These are phyloP conservation scores for Pseudocercospora ulei DNA, from an alignment of 2,329 filamentous ascomycete species.

Conservation along the genomic window DNA sequence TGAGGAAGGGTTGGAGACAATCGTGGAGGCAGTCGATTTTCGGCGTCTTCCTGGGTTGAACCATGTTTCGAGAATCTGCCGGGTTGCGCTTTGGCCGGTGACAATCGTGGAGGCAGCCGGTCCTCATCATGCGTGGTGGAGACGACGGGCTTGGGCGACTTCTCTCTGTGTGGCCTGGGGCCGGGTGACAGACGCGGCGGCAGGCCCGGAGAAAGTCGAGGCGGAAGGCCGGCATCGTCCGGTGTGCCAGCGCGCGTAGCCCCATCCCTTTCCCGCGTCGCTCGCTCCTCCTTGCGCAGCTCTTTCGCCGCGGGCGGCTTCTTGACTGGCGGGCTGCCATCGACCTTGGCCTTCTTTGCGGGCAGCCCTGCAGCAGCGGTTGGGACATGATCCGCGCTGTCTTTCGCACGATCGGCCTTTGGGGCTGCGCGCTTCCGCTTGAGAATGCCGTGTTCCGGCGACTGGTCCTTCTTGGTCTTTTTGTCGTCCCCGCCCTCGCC, in stretches of 20 bases:
- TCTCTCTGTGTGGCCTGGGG: constrained; percentile 2
- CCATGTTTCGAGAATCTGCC: neutral
- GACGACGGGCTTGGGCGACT: neutral
- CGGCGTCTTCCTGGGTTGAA: neutral
- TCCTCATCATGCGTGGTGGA: constrained; percentile 1
- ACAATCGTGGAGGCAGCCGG: constrained; percentile 11
- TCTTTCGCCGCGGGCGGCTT: constrained; percentile 3
- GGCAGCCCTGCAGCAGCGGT: constrained; percentile 4
- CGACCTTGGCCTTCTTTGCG: constrained; percentile 14
- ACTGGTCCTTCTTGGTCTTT: constrained; percentile 15
- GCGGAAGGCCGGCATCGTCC: constrained; percentile 15
- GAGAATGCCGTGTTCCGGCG: constrained; percentile 21
- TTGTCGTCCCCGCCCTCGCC: constrained; percentile 8
- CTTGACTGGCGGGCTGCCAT: constrained; percentile 7
- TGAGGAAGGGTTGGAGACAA: constrained; percentile 51
- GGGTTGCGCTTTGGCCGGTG: constrained; percentile 18
- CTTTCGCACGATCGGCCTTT: constrained; percentile 2
- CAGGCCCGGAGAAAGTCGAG: constrained; percentile 20
- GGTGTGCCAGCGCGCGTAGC: constrained; percentile 6
- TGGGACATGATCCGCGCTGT: constrained; percentile 6
- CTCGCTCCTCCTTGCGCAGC: neutral
- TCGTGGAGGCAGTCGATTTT: constrained; percentile 42
- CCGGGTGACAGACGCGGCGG: constrained; percentile 18
- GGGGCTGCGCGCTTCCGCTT: constrained; percentile 26
- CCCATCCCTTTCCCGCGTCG: neutral